Base-by-base conservation (phyloP, 805 yeast genomes). In the Wickerhamiella kazuoi region DNA sequence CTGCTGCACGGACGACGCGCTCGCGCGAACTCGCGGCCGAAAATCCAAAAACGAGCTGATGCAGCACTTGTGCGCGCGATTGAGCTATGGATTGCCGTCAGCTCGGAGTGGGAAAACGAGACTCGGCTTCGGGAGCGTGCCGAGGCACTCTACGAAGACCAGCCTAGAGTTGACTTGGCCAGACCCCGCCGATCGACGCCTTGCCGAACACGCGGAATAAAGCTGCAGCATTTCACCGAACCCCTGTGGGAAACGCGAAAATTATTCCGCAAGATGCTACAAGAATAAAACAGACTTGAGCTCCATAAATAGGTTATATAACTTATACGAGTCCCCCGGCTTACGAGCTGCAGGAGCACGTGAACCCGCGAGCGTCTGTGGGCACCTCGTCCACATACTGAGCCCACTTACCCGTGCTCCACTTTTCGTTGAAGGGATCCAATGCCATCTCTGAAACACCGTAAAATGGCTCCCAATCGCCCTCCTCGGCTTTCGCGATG, bases 391-490 rank as follows among this genome's bases (percentile, higher is more conserved):
- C 31, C 8, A 29, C 15, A 7, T 16, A 23, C 26, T 23, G 6
- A 11, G 26, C 6, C 26, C 26, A 23, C 11, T 23, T 23, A 7
- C 9, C 11, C 6, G 26, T 23, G 9, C 9, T 11, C 64, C 74
- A 68, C 0, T 60, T 45, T 3, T 61, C 61, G 45, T 78, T 77
- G 55, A 70, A 86, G 0, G 98, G 97, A 50, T 77, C 61, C 23
- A 73, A 62, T 11, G 79, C 62, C 94, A 87, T 81, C 39, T 65
- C 61, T 41, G 75, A 65, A 11, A 84, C 62, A 48, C 79, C 79
- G 23, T 71, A 52, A 44, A 84, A 61, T 32, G 64, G 60, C 11
- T 65, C 51, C 51, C 74, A 75, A 28, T 69, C 64, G n/a, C 63
- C 62, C 32, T 60, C 57, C 21, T 67, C 61, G 2, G 73, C 79